These are phyloP conservation scores for Zychaea mexicana DNA, from an alignment of 371 early-diverging fungal genomes.

Conservation along the genomic window DNA sequence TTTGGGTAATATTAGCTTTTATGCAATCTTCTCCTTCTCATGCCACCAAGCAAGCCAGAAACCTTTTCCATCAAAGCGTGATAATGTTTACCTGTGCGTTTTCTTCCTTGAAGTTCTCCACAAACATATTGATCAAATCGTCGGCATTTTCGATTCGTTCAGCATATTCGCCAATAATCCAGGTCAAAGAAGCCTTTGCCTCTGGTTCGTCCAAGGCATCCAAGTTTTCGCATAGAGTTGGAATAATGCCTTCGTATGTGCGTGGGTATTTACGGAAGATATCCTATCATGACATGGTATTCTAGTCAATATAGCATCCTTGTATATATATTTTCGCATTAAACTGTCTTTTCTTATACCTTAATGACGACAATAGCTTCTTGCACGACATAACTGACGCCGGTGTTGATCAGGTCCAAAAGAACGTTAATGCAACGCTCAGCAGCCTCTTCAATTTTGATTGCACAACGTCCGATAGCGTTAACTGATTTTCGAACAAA, in stretches of 20 bases:
- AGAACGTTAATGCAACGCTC: slow-evolving; percentile 86
- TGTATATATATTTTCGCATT: background rate
- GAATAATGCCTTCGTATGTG: slow-evolving; percentile 88
- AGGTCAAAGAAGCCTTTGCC: slow-evolving; percentile 93
- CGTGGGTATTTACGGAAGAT: slow-evolving; percentile 96
- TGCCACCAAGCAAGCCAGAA: no score
- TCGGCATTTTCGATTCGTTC: slow-evolving; percentile 90
- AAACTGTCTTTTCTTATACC: slow-evolving; percentile 3
- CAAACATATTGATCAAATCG: slow-evolving; percentile 82
- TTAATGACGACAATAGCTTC: slow-evolving; percentile 92
- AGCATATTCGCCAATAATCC: slow-evolving; percentile 97
- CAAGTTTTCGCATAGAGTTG: slow-evolving; percentile 86
- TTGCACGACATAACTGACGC: slow-evolving; percentile 93
- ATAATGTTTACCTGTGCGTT: slow-evolving; percentile 62
- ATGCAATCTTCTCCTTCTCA: slow-evolving; percentile 12
- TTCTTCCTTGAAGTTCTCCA: slow-evolving; percentile 72
- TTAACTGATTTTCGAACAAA: slow-evolving; percentile 93
- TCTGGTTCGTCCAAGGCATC: slow-evolving; percentile 93
- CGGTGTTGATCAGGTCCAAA: slow-evolving; percentile 85
- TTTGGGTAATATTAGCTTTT: background rate
- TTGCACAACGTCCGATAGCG: slow-evolving; percentile 91
- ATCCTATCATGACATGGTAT: slow-evolving; percentile 56
- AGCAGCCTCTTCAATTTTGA: slow-evolving; percentile 84
- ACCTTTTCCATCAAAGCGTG: slow-evolving; percentile 16
- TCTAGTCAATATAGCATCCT: background rate